Conservation (phyloP, 2,329 filamentous ascomycete genomes). For the Phyllosticta citrichinensis region DNA sequence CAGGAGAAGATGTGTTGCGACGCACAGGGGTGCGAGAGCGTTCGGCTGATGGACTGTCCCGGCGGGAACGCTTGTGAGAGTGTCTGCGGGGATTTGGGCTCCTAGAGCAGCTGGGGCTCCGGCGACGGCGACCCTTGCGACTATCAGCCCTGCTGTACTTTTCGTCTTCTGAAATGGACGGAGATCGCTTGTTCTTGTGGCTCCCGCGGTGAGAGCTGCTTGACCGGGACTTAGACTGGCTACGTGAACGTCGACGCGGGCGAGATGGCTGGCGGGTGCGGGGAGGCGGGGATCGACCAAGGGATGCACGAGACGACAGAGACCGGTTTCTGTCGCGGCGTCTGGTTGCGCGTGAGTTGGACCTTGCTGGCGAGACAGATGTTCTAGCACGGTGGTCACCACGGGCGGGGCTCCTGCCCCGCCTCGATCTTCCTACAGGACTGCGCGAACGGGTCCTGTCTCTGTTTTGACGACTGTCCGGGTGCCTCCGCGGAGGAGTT, state of each 20-base stretch:
- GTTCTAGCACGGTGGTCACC: conserved; percentile 39
- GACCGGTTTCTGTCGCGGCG: conserved; percentile 32
- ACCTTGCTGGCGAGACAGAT: conserved; percentile 37
- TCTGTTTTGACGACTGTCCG: conserved; percentile 12
- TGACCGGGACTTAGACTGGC: conserved; percentile 30
- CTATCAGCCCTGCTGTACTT: conserved; percentile 40
- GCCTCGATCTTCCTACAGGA: conserved; percentile 14
- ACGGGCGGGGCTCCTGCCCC: conserved; percentile 17
- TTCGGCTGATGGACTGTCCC: conserved; percentile 8
- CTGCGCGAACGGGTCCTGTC: conserved; percentile 24
- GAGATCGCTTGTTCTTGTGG: conserved; percentile 34
- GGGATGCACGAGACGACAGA: conserved; percentile 14
- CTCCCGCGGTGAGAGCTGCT: conserved; percentile 28
- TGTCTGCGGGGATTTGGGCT: conserved; percentile 22
- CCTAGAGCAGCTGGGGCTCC: conserved; percentile 34
- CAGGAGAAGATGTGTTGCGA: conserved; percentile 12
- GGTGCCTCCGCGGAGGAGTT: conserved; percentile 5
- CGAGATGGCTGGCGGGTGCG: conserved; percentile 18
- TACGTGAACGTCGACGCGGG: conserved; percentile 27
- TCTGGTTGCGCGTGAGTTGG: conserved; percentile 48
- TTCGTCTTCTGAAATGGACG: conserved; percentile 34
- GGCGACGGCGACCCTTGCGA: conserved; percentile 35
- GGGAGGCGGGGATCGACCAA: conserved; percentile 20
- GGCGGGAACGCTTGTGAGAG: conserved; percentile 1
- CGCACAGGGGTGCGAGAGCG: conserved; percentile 9